Base-by-base conservation (phyloP, 306 rosid species). In the Dryas drummondii region DNA sequence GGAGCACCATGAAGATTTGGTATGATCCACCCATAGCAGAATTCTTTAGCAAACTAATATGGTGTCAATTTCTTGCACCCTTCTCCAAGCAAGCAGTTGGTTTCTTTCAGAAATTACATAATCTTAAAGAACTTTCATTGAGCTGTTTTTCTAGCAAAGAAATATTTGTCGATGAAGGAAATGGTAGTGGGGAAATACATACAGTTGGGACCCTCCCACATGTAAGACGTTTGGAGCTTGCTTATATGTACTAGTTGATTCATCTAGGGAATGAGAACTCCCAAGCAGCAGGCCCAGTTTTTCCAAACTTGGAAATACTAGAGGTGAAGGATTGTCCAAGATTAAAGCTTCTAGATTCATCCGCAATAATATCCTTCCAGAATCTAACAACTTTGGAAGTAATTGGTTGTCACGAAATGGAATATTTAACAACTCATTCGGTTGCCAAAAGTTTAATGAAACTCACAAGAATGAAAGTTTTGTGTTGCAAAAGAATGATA, bases 1-100 rank as follows among this genome's bases (percentile, higher is more conserved):
- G 5, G 7, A 0, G 0, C 3, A 4, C 9, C 15, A 1, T 0
- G 6, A 9, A 65, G 70, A 65, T 65, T 65, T 65, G 50, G 53
- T 15, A 42, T 63, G 68, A 9, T 63, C 32, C 26, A 42, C 48
- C 44, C 7, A 13, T 1, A 44, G 32, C 13, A 16, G 68, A 63
- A 49, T 63, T 41, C 7, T 8, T 42, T 0, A 16, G 13, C 4
- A 63, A 7, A 41, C 15, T 63, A 1, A 63, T 42, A 16, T 1
- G 0, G 0, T 0, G 8, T 3, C 0, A 0, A 2, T 41, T 41
- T 63, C 0, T 3, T 62, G n/a, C 46, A 2, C 22, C 42, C 9
- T 17, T 32, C 37, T 0, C 46, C 67, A 13, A 14, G 41, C 16
- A 32, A 32, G 37, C 67, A 16, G 13, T 7, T 6, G 4, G 0